Evolutionary conservation across 2,329 filamentous ascomycete genomes (phyloP), one percentile per base, ranked within the genome.

Genomic region (Diaporthe australafricana): DNA sequence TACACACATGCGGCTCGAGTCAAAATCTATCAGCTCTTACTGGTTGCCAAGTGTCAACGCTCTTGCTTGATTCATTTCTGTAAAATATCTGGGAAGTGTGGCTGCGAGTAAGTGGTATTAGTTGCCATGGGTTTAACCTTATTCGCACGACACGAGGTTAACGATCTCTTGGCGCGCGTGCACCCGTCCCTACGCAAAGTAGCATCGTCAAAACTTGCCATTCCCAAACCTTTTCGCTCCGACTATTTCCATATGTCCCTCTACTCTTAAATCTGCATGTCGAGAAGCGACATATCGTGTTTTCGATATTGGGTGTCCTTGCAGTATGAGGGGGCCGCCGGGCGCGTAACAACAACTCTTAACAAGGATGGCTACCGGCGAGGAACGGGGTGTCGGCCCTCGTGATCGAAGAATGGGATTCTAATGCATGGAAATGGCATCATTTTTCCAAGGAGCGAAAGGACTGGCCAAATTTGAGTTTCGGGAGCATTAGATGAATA

Each of bases 91-190:
- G 57, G 40, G 27, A 47, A 63, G 17, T 32, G 32, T 47, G 6
- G 25, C 17, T 22, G 3, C 42, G 45, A 35, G 25, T 16, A 17
- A 63, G 57, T 47, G 20, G 57, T 35, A 47, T 2, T 47, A 25
- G 40, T 32, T 40, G 40, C 40, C 25, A 27, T 47, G 57, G 57
- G 16, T 25, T 22, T 63, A 63, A 63, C 57, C 40, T 63, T 63
- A 63, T 17, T 63, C 35, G 16, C 27, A 63, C 57, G 57, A 63
- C 57, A 63, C 57, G 40, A 47, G 57, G 56, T 60, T 32, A 35
- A 42, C 17, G 57, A 63, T 63, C 57, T 47, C 57, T 63, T 63
- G 57, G 57, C 57, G 40, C 57, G 57, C 57, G 40, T 63, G 57
- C 57, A 63, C 40, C 40, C 40, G 42, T 32, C 20, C 27, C 57